Percentiles rank a stretch among this genome's conserved stretches.
Evolutionary conservation across 768 basidiomycete genomes (phyloP).

Genomic region (Neoboletus brunneissimus): DNA sequence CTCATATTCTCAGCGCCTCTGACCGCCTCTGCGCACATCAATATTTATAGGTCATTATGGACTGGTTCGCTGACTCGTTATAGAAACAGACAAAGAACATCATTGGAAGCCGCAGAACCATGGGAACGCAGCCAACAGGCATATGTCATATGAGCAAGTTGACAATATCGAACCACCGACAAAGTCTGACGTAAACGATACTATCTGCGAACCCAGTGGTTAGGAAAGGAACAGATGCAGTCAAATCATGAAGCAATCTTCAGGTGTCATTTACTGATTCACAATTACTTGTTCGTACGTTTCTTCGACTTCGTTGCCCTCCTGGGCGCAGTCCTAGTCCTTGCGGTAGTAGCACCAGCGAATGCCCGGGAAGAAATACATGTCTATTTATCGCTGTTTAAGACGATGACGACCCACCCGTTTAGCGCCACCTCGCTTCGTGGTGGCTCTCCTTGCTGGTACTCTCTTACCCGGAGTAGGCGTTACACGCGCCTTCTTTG

Average conservation of each 20-base stretch:
- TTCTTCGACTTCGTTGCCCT: not conserved
- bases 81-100: not conserved
- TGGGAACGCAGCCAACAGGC: not conserved
- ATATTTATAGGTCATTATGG: not conserved
- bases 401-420: conserved; percentile 5
- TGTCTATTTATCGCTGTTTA: not conserved
- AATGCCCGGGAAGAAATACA: conserved; percentile 1
- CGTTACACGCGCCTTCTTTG: conserved; percentile 24
- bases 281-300: not conserved
- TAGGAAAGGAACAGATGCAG: not conserved
- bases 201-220: not conserved
- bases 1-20: conserved; percentile 10
- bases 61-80: not conserved
- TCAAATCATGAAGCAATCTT: not conserved
- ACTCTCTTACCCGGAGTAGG: conserved; percentile 7
- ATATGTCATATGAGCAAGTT: not conserved
- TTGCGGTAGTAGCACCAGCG: not conserved
- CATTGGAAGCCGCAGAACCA: not conserved
- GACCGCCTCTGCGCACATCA: not conserved
- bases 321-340: conserved; percentile 1
- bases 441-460: conserved; percentile 2
- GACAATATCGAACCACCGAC: conserved; percentile 4
- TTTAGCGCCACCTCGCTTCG: conserved; percentile 3
- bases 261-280: not conserved
- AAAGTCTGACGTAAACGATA: not conserved